These are phyloP conservation scores for Tulasnella sp. DNA, from an alignment of 768 basidiomycete genomes.

Conservation along the genomic window DNA sequence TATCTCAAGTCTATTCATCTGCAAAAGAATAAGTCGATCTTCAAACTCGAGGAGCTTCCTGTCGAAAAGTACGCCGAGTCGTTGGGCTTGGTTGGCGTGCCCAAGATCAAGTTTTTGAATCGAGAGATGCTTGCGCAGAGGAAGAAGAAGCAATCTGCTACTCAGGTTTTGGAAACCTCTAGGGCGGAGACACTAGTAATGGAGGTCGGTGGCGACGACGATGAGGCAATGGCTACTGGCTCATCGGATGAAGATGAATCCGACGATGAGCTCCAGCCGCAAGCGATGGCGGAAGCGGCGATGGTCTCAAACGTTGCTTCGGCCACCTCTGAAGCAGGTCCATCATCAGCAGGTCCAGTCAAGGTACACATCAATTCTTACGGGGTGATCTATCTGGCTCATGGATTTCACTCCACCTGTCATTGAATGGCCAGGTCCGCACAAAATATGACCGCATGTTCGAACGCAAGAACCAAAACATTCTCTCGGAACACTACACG, in stretches of 20 bases:
- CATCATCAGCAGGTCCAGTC: background rate
- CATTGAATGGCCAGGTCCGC: background rate
- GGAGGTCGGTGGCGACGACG: conserved; percentile 21
- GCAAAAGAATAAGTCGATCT: conserved; percentile 89
- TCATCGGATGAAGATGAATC: conserved; percentile 18
- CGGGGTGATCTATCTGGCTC: conserved; percentile 8
- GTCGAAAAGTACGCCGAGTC: conserved; percentile 77
- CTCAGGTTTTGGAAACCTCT: conserved; percentile 20
- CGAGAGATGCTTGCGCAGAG: conserved; percentile 50
- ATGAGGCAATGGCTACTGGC: conserved; percentile 27
- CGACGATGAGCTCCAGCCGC: conserved; percentile 20
- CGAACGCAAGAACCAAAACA: conserved; percentile 86
- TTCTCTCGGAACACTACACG: conserved; percentile 81
- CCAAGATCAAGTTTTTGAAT: conserved; percentile 83
- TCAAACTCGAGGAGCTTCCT: conserved; percentile 76
- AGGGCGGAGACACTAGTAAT: conserved; percentile 19
- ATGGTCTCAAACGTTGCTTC: no score
- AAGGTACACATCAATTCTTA: background rate
- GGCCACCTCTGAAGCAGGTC: background rate
- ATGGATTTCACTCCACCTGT: background rate
- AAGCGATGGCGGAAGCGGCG: background rate
- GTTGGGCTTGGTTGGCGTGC: conserved; percentile 85
- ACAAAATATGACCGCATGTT: conserved; percentile 99
- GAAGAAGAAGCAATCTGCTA: conserved; percentile 62
- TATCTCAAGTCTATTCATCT: conserved; percentile 88